Conservation (phyloP, 129 eudicot species). For the Arctium minus region DNA sequence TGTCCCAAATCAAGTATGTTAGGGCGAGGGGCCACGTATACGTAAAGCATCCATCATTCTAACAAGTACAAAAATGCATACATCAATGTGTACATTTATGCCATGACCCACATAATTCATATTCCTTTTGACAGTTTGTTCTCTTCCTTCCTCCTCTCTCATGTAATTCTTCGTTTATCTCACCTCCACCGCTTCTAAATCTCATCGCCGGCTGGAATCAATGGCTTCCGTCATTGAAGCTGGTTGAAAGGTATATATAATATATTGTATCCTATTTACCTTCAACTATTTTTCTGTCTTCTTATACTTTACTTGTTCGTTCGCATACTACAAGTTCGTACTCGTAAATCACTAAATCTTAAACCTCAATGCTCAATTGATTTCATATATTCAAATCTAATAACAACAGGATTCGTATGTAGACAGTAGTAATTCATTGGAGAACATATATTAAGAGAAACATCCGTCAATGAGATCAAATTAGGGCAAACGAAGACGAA, state of each 20-base stretch:
- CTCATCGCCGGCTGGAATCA: not conserved
- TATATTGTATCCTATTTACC: not conserved
- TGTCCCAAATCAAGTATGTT: not conserved
- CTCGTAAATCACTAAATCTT: not conserved
- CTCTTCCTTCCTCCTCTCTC: not conserved
- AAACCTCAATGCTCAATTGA: not conserved
- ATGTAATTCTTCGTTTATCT: conserved; percentile 18
- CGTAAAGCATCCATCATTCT: not conserved
- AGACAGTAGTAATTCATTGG: not conserved
- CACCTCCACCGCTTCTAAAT: conserved; percentile 16
- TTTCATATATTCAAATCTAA: conserved; percentile 1
- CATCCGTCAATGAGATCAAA: conserved; percentile 16
- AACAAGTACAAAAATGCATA: not conserved
- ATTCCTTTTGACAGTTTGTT: conserved; percentile 36
- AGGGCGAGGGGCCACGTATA: not conserved
- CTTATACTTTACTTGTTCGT: not conserved
- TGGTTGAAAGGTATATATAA: conserved; percentile 60
- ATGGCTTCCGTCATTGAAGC: conserved; percentile 81
- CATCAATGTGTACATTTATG: not conserved
- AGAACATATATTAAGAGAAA: not conserved
- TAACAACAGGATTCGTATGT: not conserved
- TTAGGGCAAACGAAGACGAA: conserved; percentile 22
- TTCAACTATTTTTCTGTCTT: not conserved
- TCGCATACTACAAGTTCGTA: not conserved
- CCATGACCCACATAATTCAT: conserved; percentile 33